A percentile compares a stretch with the other conserved stretches of the same genome.
These are phyloP conservation scores for Hibiscus tridactylites DNA, from an alignment of 345 rosid species.

Conservation along the genomic window DNA sequence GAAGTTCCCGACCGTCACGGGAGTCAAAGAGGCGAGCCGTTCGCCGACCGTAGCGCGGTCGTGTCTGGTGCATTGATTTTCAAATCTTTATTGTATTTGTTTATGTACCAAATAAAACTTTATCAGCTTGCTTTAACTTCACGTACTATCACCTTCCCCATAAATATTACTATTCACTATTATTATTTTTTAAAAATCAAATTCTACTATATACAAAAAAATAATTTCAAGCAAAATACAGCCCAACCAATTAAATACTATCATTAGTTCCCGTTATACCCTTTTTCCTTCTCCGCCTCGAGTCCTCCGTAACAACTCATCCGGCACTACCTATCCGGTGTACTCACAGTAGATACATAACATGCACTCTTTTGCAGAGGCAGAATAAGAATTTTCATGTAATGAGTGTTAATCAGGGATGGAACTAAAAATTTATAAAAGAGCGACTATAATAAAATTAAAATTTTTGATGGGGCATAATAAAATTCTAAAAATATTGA, in stretches of 20 bases:
- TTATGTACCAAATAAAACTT: background rate
- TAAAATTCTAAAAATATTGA: no score
- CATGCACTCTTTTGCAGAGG: no score
- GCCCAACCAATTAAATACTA: background rate
- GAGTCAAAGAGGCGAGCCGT: constrained; percentile 61
- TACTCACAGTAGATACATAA: no score
- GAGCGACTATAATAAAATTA: no score
- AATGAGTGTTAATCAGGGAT: no score
- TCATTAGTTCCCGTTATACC: no score
- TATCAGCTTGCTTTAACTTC: constrained; percentile 24
- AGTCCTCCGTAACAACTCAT: no score
- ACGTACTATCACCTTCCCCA: constrained; percentile 31
- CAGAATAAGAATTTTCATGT: no score
- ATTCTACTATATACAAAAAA: background rate
- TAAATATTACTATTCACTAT: background rate
- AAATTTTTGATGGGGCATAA: no score
- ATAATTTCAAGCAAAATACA: background rate
- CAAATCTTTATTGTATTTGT: background rate
- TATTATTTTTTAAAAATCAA: background rate
- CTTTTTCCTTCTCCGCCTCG: no score
- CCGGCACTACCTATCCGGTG: no score
- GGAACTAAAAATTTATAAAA: no score
- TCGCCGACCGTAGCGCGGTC: constrained; percentile 81
- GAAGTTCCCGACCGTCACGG: constrained; percentile 34
- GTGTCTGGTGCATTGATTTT: constrained; percentile 21